Base-by-base conservation (phyloP, 2,329 filamentous ascomycete species). In the Cyphellophora attinorum region DNA sequence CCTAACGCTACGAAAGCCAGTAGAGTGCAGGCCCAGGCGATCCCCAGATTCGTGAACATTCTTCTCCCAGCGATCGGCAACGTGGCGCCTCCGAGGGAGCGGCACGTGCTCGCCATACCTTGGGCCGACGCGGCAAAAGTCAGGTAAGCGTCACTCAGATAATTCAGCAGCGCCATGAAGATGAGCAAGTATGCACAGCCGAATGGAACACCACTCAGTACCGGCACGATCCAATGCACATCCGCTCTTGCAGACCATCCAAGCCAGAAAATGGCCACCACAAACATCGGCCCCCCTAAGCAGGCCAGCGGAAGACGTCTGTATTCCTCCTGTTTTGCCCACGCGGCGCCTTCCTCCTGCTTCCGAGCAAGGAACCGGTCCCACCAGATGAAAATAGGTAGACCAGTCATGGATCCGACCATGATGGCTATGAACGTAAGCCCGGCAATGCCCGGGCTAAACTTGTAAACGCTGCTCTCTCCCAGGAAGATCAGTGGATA, bases 241-340 rank as follows among this genome's bases (percentile, higher is more conserved):
- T 31, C 35, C 11, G 34, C 27, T 35, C 50, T 49, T n/a, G 55
- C 47, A 28, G 49, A 57, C 54, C 54, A 57, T 6, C 54, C 55
- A 6, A 58, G 47, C 79, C 39, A 74, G 53, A 44, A 81, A 63
- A 19, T 73, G 65, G 1, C 76, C 70, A 57, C 41, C 5, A 56
- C 53, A 23, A 52, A 55, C 27, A 81, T 60, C 0, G 81, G 79
- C 0, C 81, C 80, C 1, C 79, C 81, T 12, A 84, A 48, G 50
- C 75, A 81, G 4, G 80, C 81, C 2, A 88, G 63, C 0, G 83
- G 82, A 0, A 89, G 65, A 1, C 83, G 73, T 5, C 77, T 71
- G 51, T 74, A 79, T 51, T 88, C 52, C 41, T 53, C 48, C 23
- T 53, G 71, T 16, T 60, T 59, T 1, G 73, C 63, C 79, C 81